Percentiles rank a stretch among this genome's conserved stretches.
Conservation (phyloP, 805 yeast genomes). For the Candida khao-thaluensis region DNA sequence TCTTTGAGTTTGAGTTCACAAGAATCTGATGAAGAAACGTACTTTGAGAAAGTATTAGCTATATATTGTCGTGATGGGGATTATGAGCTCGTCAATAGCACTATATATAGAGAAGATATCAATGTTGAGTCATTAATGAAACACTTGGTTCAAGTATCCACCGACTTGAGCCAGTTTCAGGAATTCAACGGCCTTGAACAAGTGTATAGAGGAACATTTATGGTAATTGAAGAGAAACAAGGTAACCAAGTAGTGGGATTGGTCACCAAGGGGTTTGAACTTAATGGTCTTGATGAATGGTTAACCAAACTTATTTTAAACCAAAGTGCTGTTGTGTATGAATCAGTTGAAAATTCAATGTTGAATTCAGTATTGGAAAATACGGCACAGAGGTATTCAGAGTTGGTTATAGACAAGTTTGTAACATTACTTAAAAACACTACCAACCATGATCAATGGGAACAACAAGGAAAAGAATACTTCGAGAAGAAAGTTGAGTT, state of each 20-base stretch:
- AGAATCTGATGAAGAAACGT: conserved; percentile 7
- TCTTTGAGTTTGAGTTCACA: conserved; percentile 8
- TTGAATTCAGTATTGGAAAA: neutral
- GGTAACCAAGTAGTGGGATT: conserved; percentile 25
- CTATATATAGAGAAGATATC: conserved; percentile 9
- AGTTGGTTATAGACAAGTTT: conserved; percentile 39
- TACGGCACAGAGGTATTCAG: neutral
- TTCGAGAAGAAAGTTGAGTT: conserved; percentile 45
- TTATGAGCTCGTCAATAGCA: conserved; percentile 2
- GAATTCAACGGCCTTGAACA: neutral
- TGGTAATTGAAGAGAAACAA: conserved; percentile 22
- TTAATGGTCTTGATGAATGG: conserved; percentile 32
- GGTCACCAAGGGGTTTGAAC: conserved; percentile 25
- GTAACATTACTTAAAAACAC: conserved; percentile 49
- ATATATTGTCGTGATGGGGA: conserved; percentile 12
- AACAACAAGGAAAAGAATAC: conserved; percentile 40
- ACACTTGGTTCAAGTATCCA: neutral
- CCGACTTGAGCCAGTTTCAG: neutral
- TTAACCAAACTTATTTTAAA: conserved; percentile 27
- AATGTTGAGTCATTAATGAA: conserved; percentile 1
- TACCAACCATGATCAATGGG: conserved; percentile 50
- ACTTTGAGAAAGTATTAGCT: conserved; percentile 12
- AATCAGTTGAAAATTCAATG: neutral
- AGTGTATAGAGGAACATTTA: neutral
- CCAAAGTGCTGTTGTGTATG: conserved; percentile 20